phyloP scores from a whole-genome alignment of 441 rosid species.

The Melastoma candidum region DNA sequence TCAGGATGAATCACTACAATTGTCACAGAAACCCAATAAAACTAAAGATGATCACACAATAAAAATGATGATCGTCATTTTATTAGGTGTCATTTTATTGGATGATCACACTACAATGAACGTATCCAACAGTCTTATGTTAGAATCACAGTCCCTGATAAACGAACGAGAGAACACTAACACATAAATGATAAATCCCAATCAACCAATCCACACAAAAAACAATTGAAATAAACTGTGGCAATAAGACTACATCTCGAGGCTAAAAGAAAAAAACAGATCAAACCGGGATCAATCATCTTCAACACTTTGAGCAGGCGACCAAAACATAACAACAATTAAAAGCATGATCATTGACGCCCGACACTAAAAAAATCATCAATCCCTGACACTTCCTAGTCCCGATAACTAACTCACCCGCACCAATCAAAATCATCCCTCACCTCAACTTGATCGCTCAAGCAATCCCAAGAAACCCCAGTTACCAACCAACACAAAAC shows the following conservation, averaged over 20 bases:
- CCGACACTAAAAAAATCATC: background rate
- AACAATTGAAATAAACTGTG: too few relatives aligned
- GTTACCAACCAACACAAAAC: too few relatives aligned
- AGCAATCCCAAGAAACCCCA: background rate
- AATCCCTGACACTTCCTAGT: background rate
- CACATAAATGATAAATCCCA: too few relatives aligned
- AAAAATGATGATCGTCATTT: background rate
- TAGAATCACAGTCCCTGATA: too few relatives aligned
- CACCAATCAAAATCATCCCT: constrained; percentile 2
- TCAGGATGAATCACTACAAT: constrained; percentile 1
- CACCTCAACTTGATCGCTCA: constrained; percentile 4
- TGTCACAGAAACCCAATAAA: background rate
- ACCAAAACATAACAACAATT: background rate
- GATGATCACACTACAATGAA: too few relatives aligned
- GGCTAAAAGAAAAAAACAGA: too few relatives aligned
- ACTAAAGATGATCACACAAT: background rate
- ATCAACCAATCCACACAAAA: too few relatives aligned
- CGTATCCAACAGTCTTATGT: too few relatives aligned
- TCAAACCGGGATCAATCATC: background rate
- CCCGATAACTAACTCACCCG: constrained; percentile 1
- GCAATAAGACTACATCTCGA: too few relatives aligned
- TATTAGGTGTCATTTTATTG: background rate
- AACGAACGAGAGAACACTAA: too few relatives aligned
- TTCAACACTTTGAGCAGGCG: background rate
- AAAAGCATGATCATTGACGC: too few relatives aligned